Evolutionary conservation across 202 grass and related monocot genomes (phyloP), one percentile per base, ranked within the genome.

Genomic region (Saccharum hybrid): DNA sequence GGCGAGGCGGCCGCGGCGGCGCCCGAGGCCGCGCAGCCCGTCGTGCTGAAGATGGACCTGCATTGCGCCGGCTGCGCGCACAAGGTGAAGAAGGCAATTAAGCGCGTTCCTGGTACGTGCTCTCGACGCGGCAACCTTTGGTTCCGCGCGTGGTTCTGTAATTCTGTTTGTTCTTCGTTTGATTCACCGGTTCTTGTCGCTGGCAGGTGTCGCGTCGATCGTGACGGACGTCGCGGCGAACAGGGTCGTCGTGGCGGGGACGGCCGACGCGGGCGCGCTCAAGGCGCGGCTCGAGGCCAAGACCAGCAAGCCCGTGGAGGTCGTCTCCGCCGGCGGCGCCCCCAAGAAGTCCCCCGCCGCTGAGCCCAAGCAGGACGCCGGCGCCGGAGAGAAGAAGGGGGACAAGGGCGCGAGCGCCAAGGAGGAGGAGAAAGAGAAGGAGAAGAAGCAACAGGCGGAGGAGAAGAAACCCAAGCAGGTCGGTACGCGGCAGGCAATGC

Each of bases 21-120:
- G 81, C 34, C 71, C 43, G 92, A 69, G 60, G 63, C 60, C 3
- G 28, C 79, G 75, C 61, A 57, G 75, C 74, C 85, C 21, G 62
- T 96, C 14, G 89, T 96, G 28, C 82, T 99, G 41, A 83, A 78
- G 88, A 84, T 91, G 80, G 84, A 85, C n/a, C 86, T 99, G 88
- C 96, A 99, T 90, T 99, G 96, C 81, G 91, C 86, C 78, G 96
- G 96, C 77, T 99, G 96, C 89, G 96, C 93, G 43, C 71, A 68
- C 48, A 96, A 96, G 88, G 86, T 99, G 76, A 85, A 78, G 66
- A 96, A 78, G 31, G 62, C 62, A 63, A 90, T 98, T 83, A 93
- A 68, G 72, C 68, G 63, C 54, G 5, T 93, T 6, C 83, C 84
- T 30, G 96, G 96, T 98, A 85, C 68, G 62, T 18, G 3, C 13